Evolutionary conservation across 2,329 filamentous ascomycete genomes (phyloP).

Genomic region (Colletotrichum gloeosporioides): DNA sequence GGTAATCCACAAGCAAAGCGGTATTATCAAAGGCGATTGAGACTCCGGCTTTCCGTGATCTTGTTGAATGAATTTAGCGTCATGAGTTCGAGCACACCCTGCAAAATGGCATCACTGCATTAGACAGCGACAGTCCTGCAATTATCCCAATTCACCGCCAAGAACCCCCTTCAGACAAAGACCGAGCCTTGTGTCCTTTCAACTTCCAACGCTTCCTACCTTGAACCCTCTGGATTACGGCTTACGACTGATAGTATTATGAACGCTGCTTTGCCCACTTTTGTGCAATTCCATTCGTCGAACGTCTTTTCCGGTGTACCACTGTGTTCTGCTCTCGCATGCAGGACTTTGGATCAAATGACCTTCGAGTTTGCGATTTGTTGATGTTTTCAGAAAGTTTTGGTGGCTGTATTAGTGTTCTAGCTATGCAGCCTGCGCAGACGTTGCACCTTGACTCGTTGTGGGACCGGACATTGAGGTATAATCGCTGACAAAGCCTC

Average conservation of each 20-base stretch:
- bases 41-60: not conserved
- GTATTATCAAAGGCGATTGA: not conserved
- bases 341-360: not conserved
- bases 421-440: not conserved
- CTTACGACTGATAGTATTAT: not conserved
- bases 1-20: not conserved
- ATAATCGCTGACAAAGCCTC: not conserved
- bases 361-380: not conserved
- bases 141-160: not conserved
- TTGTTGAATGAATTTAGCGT: not conserved
- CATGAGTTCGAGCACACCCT: not conserved
- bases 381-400: not conserved
- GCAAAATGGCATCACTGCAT: not conserved
- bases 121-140: not conserved
- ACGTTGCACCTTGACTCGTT: not conserved
- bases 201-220: not conserved
- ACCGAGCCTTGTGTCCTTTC: not conserved
- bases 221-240: not conserved
- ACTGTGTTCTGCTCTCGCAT: not conserved
- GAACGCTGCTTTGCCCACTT: not conserved
- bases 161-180: not conserved
- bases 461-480: not conserved
- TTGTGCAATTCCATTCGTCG: not conserved
- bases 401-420: not conserved
- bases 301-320: not conserved